A percentile compares a stretch with the other conserved stretches of the same genome.
phyloP scores from a whole-genome alignment of 129 eudicot species.

The Tagetes patula region DNA sequence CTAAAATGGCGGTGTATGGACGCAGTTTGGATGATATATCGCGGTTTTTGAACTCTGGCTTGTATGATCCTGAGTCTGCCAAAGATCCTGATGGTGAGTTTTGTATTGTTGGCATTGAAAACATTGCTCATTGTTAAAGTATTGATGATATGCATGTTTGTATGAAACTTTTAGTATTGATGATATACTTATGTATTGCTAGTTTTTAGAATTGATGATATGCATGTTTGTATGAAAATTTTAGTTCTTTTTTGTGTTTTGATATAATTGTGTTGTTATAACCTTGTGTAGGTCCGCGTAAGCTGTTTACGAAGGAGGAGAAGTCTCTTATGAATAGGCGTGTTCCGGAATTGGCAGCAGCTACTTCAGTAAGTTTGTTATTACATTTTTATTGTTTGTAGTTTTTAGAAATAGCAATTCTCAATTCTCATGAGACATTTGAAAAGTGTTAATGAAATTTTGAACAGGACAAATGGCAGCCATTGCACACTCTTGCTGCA shows the following conservation, averaged over 20 bases:
- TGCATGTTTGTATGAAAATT: background rate
- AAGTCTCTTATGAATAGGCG: conserved; percentile 74
- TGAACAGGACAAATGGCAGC: conserved; percentile 86
- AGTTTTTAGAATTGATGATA: background rate
- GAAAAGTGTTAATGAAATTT: conserved; percentile 23
- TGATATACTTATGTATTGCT: too few species aligned
- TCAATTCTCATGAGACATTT: background rate
- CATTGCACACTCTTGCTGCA: conserved; percentile 86
- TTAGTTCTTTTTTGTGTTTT: background rate
- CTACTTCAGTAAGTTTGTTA: conserved; percentile 80
- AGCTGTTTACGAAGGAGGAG: conserved; percentile 86
- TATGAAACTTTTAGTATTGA: background rate
- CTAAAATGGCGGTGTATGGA: conserved; percentile 84
- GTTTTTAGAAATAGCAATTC: background rate
- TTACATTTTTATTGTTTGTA: background rate
- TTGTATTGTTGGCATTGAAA: background rate
- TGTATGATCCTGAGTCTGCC: conserved; percentile 62
- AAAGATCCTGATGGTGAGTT: conserved; percentile 55
- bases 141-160: background rate
- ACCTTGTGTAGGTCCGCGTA: conserved; percentile 62
- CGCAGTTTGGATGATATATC: conserved; percentile 77
- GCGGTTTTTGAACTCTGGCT: conserved; percentile 54
- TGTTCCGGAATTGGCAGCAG: conserved; percentile 69
- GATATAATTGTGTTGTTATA: conserved; percentile 7
- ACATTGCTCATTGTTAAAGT: background rate